Evolutionary conservation across 2,329 filamentous ascomycete genomes (phyloP).

Genomic region (Emergomyces pasteurianus): DNA sequence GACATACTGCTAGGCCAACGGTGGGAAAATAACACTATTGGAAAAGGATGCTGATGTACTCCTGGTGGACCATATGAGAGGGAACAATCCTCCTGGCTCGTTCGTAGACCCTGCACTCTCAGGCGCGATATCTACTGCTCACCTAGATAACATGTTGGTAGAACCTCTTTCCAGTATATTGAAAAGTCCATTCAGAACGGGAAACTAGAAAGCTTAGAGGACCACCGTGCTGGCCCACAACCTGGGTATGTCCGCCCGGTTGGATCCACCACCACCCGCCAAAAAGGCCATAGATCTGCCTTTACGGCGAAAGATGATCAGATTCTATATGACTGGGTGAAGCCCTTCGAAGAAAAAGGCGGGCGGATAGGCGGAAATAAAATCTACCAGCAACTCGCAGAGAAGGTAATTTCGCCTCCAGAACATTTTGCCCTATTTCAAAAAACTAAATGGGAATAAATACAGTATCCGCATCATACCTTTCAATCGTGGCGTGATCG

Average conservation of each 20-base stretch:
- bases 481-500: slow-evolving; percentile 39
- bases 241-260: slow-evolving; percentile 33
- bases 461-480: slow-evolving; percentile 33
- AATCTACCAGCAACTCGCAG: slow-evolving; percentile 34
- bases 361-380: slow-evolving; percentile 28
- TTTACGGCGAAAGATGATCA: slow-evolving; percentile 36
- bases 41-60: slow-evolving; percentile 47
- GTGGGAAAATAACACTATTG: slow-evolving; percentile 40
- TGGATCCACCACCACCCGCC: slow-evolving; percentile 28
- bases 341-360: slow-evolving; percentile 21
- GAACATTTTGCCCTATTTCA: background rate
- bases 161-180: slow-evolving; percentile 47
- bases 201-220: slow-evolving; percentile 36
- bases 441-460: background rate
- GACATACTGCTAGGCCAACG: slow-evolving; percentile 34
- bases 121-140: background rate
- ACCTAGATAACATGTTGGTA: slow-evolving; percentile 13
- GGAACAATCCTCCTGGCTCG: slow-evolving; percentile 36
- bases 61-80: slow-evolving; percentile 46
- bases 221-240: slow-evolving; percentile 36
- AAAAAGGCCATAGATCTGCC: slow-evolving; percentile 20
- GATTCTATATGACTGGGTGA: slow-evolving; percentile 33
- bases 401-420: slow-evolving; percentile 19
- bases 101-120: slow-evolving; percentile 18
- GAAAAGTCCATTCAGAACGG: slow-evolving; percentile 41